Evolutionary conservation across 2,329 filamentous ascomycete genomes (phyloP).

Genomic region (Diaporthe caulivora): DNA sequence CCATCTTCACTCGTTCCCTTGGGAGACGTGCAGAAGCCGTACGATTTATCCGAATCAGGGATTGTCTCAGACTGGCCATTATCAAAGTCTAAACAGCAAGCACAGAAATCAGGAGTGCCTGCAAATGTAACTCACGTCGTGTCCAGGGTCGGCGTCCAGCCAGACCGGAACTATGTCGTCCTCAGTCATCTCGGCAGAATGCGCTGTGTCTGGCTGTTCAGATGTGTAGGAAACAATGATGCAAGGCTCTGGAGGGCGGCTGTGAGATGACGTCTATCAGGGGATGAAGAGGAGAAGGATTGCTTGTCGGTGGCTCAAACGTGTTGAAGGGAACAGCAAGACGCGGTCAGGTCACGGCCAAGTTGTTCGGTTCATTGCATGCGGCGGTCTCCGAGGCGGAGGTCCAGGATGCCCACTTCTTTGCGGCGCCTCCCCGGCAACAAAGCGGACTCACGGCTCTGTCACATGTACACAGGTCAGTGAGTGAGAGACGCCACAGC

Average conservation of each 20-base stretch:
- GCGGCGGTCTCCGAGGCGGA: conserved; percentile 28
- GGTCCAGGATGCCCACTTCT: conserved; percentile 19
- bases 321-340: background rate
- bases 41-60: background rate
- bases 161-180: conserved; percentile 63
- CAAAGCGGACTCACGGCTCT: conserved; percentile 21
- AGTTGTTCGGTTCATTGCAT: conserved; percentile 11
- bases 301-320: background rate
- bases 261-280: background rate
- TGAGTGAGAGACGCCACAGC: background rate
- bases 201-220: background rate
- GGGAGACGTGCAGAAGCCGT: background rate
- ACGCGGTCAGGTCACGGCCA: conserved; percentile 2
- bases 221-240: background rate
- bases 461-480: background rate
- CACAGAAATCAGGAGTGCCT: background rate
- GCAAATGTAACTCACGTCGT: conserved; percentile 69
- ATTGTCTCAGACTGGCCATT: background rate
- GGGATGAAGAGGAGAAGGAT: background rate
- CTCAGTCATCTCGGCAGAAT: conserved; percentile 32
- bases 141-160: conserved; percentile 73
- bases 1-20: background rate
- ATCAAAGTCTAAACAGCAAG: background rate
- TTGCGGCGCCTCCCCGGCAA: conserved; percentile 22
- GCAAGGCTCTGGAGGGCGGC: background rate